These are phyloP conservation scores for Bombardia bombarda DNA, from an alignment of 495 filamentous ascomycete genomes.

Conservation along the genomic window DNA sequence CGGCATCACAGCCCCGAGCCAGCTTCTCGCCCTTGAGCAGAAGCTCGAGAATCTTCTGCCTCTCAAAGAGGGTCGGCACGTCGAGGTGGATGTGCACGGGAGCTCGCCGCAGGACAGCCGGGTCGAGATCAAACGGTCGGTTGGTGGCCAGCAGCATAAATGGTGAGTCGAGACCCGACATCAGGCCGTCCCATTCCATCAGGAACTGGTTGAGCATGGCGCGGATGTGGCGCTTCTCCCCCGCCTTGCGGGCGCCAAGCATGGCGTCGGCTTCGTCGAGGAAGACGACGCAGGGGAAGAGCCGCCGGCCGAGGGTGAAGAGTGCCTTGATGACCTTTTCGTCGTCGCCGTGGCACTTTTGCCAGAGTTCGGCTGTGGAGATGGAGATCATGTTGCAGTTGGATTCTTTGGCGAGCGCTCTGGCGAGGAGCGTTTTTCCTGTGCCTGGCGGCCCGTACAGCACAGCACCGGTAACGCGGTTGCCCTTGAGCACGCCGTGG, in stretches of 20 bases:
- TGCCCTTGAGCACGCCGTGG: not conserved
- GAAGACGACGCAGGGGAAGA: constrained; percentile 19
- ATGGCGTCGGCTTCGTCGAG: constrained; percentile 23
- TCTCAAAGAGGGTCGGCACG: constrained; percentile 1
- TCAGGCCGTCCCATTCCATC: constrained; percentile 15
- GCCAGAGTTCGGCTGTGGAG: constrained; percentile 4
- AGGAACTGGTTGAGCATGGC: constrained; percentile 18
- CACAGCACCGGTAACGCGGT: constrained; percentile 70
- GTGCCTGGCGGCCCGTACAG: constrained; percentile 91
- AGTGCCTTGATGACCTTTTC: constrained; percentile 17
- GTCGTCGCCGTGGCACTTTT: constrained; percentile 10
- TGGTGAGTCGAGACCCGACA: not conserved
- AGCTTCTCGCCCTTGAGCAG: constrained; percentile 8
- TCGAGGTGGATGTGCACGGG: constrained; percentile 13
- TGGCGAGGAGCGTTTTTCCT: constrained; percentile 59
- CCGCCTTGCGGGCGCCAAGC: constrained; percentile 4
- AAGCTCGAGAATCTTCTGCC: constrained; percentile 11
- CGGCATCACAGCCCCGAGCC: not conserved
- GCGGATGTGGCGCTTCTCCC: constrained; percentile 5
- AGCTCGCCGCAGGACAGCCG: constrained; percentile 10
- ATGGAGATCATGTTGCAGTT: constrained; percentile 9
- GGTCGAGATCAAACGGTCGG: constrained; percentile 18
- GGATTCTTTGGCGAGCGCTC: constrained; percentile 8
- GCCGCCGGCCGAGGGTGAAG: constrained; percentile 14
- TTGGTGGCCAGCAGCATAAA: constrained; percentile 18